These are phyloP conservation scores for Pyrenophora teres DNA, from an alignment of 2,329 filamentous ascomycete genomes.

Conservation along the genomic window DNA sequence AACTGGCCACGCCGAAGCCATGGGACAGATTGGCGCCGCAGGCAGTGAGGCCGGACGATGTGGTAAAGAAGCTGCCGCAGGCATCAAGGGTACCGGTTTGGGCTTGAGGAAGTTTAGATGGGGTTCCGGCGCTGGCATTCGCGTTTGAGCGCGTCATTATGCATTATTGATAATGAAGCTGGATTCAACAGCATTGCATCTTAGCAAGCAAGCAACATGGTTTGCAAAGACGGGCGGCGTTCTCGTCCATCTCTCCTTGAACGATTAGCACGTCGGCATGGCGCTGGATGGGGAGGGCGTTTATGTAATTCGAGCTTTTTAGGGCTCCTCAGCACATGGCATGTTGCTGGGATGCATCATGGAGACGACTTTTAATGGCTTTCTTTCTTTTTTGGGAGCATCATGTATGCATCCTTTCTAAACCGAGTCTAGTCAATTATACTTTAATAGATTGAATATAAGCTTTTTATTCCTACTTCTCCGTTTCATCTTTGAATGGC, in stretches of 20 bases:
- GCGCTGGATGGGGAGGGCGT: background rate
- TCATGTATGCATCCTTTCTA: no score
- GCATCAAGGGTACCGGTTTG: conserved; percentile 32
- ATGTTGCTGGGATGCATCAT: no score
- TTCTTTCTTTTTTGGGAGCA: no score
- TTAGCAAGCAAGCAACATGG: background rate
- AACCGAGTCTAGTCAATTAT: no score
- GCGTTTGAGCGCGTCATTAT: conserved; percentile 8
- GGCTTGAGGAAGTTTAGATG: conserved; percentile 41
- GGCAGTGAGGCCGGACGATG: conserved; percentile 40
- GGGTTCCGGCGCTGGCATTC: conserved; percentile 34
- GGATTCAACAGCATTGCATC: conserved; percentile 3
- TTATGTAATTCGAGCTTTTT: background rate
- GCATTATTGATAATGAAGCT: conserved; percentile 1
- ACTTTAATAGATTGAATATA: no score
- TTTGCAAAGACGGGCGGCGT: background rate
- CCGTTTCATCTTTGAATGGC: no score
- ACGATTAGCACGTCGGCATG: conserved; percentile 2
- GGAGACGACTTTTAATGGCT: no score
- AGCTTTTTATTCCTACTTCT: no score
- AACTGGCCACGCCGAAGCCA: conserved; percentile 58
- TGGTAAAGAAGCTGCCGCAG: conserved; percentile 39
- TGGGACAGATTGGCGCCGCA: conserved; percentile 38
- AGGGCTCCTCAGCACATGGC: background rate
- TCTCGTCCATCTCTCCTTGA: background rate